Evolutionary conservation across 495 filamentous ascomycete genomes (phyloP), one percentile per base, ranked within the genome.

Genomic region (Daldinia vernicosa): DNA sequence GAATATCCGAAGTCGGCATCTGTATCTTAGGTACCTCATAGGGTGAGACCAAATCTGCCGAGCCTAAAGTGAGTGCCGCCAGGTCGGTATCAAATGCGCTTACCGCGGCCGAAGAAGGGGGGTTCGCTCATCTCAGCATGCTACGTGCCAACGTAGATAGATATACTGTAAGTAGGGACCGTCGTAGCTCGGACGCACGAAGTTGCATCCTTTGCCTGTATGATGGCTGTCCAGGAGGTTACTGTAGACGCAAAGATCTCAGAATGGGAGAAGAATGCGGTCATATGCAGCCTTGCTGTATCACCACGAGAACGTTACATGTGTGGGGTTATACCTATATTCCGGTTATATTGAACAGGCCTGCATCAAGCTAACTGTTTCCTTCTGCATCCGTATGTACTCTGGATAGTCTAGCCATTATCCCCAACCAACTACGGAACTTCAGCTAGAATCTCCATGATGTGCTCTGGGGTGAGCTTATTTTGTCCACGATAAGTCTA

Each of bases 321-420:
- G 51, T 73, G 70, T 73, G 70, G 70, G 66, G 70, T 66, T 66
- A 24, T 61, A n/a, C n/a, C n/a, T n/a, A 69, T 69, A 69, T 69
- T 73, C 57, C 66, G 70, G 65, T 50, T 73, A 69, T 73, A 73
- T 73, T 68, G 60, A 51, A 30, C n/a, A n/a, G 19, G 35, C 51
- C 30, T 62, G n/a, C 24, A 30, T 37, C 17, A 26, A 26, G 50
- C 39, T 19, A 47, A 50, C 43, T 60, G 27, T 35, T 63, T 67
- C 35, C 14, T 59, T 35, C 15, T 26, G 35, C 22, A 17, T 27
- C 37, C 50, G 55, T 60, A 59, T 55, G 60, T 24, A 55, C 19
- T 24, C 37, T 19, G 50, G 19, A 17, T 22, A 51, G 37, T 15
- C 63, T 27, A 56, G 35, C 58, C 63, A 47, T 40, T 37, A 2